Evolutionary conservation across 495 filamentous ascomycete genomes (phyloP), one percentile per base, ranked within the genome.

Genomic region (Evernia prunastri): DNA sequence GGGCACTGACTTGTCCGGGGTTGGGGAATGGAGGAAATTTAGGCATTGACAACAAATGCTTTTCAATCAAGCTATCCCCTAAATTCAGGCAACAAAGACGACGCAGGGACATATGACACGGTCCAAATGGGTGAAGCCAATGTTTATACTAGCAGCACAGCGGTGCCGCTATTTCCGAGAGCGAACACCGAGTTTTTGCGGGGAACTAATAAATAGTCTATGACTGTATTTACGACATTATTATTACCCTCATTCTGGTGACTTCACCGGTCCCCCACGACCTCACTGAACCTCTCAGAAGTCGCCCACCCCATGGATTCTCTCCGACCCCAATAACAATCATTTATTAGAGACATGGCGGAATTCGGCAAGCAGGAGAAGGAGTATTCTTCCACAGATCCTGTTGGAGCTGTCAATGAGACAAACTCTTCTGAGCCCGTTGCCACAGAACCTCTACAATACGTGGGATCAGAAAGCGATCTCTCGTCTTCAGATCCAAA

Each of bases 391-490:
- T 66, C 69, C 20, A 70, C 64, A 56, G 67, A 71, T 54, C 67
- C 65, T 23, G 53, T 69, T 27, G 69, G 60, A 27, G 65, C 59
- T 56, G 69, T 57, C 57, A 42, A 71, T 42, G 31, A 42, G 54
- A 69, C 64, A 8, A 63, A 60, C 27, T 60, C 60, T 10, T 45
- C 69, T 4, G 69, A 69, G 53, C 59, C 69, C 18, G 63, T 66
- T 56, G 69, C 65, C 35, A 64, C 67, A 40, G 65, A 67, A 29
- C 67, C 69, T 37, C 49, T 71, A 29, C 61, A 71, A 58, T 49
- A 56, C 54, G 61, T 67, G 9, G 65, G 53, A 20, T 67, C 69
- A 4, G 63, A 68, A 37, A 71, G 67, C 27, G 64, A 69, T 31
- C 35, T 40, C 39, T 67, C 67, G 10, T 35, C 43, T 25, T 63